Base-by-base conservation (phyloP, 2,329 filamentous ascomycete species). In the Fusarium protoensiforme region DNA sequence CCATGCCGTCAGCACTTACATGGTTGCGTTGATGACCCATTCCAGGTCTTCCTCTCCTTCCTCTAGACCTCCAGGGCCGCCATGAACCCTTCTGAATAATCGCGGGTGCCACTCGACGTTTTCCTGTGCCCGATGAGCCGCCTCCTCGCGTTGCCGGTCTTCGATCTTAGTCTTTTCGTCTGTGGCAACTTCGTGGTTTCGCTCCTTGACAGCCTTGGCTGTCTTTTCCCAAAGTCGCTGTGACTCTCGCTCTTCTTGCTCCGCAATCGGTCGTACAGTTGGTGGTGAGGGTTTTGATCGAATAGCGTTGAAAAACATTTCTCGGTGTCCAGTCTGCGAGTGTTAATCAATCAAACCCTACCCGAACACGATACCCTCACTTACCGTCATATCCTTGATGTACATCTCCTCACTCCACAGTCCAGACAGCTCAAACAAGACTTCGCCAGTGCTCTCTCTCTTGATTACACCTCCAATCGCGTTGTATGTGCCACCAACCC, bases 101-200 rank as follows among this genome's bases (percentile, higher is more conserved):
- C 92, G 91, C 1, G 96, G 96, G 36, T 91, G 90, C 96, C 96
- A 99, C 72, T 97, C 94, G 9, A 95, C 85, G 14, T 92, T 92
- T 13, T 95, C 91, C 56, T 95, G 92, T 35, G 89, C 89, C 77
- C 96, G 89, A 78, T 90, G 90, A 20, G 95, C 92, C 2, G 96
- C 95, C 79, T 98, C 96, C 72, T 95, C 92, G 78, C 96, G 90
- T 83, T 99, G 96, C 79, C 90, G 91, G 78, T 98, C 96, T 81
- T 99, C 96, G 67, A 99, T 94, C 81, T 93, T 93, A n/a, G 94
- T 95, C 85, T 99, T 99, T 80, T 98, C 96, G 72, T 96, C 93
- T 1, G 96, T 99, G 5, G 96, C 96, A 10, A 92, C 84, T 75
- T 94, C 93, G 78, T 99, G 96, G 77, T 99, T 95, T 67, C 92